phyloP scores from a whole-genome alignment of 352 stramenopile genomes.

The Phytophthora nicotianae region DNA sequence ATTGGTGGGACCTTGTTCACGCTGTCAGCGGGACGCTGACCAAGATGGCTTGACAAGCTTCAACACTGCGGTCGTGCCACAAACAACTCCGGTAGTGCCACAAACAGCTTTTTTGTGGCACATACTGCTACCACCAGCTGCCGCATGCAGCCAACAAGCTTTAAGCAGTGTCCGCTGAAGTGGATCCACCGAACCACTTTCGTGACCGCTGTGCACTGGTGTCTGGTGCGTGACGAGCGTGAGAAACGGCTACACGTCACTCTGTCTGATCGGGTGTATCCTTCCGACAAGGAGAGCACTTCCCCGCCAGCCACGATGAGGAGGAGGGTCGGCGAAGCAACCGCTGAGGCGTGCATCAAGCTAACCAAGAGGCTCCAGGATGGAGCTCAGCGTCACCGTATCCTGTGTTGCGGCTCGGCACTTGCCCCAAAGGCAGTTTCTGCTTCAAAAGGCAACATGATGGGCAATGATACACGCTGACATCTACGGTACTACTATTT shows the following conservation, averaged over 20 bases:
- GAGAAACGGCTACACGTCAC: conserved; percentile 34
- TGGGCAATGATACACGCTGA: conserved; percentile 11
- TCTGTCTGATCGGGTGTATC: conserved; percentile 35
- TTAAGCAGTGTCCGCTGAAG: conserved; percentile 14
- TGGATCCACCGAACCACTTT: conserved; percentile 37
- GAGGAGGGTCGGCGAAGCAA: no score
- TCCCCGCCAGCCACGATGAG: conserved; percentile 3
- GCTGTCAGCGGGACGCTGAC: conserved; percentile 23
- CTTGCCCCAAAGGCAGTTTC: background rate
- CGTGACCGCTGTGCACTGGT: conserved; percentile 17
- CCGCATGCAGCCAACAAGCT: background rate
- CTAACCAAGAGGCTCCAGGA: background rate
- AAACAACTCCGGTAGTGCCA: no score
- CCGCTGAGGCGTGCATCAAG: background rate
- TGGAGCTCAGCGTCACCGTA: background rate
- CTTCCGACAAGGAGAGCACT: background rate
- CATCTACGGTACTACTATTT: conserved; percentile 21
- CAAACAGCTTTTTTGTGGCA: conserved; percentile 26
- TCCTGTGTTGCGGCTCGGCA: background rate
- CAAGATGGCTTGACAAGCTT: conserved; percentile 18
- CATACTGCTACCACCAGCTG: conserved; percentile 16
- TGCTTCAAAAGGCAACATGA: background rate
- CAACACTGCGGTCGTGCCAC: no score
- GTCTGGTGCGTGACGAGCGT: conserved; percentile 21
- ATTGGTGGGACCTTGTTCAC: conserved; percentile 11